Conservation (phyloP, 768 basidiomycete species). For the Hericium coralloides region DNA sequence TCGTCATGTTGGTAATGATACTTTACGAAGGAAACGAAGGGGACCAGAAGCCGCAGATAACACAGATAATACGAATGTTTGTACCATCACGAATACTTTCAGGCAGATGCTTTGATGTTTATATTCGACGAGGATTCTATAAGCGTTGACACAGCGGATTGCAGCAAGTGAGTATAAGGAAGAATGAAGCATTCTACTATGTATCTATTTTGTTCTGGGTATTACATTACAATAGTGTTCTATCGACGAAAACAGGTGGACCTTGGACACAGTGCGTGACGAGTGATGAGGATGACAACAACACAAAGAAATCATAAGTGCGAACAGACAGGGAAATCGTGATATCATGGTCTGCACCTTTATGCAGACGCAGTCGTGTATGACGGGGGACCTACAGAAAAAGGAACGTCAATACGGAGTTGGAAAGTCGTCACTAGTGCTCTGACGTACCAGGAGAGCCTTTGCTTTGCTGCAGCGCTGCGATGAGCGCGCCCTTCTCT, state of each 20-base stretch:
- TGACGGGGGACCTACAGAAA: slow-evolving; percentile 30
- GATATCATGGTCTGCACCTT: background rate
- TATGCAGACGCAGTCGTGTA: slow-evolving; percentile 19
- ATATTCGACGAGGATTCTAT: too few species aligned
- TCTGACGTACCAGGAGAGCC: slow-evolving; percentile 48
- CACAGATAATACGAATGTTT: too few species aligned
- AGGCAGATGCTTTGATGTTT: too few species aligned
- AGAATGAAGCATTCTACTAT: background rate
- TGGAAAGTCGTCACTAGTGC: background rate
- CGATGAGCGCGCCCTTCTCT: slow-evolving; percentile 53
- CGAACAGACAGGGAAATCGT: background rate
- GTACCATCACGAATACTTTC: too few species aligned
- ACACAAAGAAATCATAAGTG: slow-evolving; percentile 1
- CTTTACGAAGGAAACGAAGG: too few species aligned
- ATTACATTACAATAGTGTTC: background rate
- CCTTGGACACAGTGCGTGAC: background rate
- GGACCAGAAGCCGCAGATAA: too few species aligned
- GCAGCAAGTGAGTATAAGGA: too few species aligned
- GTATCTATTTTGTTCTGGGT: background rate
- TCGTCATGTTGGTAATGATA: too few species aligned
- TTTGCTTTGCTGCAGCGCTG: slow-evolving; percentile 48
- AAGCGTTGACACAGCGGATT: too few species aligned
- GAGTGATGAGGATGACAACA: background rate
- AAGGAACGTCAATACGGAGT: slow-evolving; percentile 4
- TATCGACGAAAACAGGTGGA: background rate